These are phyloP conservation scores for Coniophora puteana DNA, from an alignment of 1,284 basidiomycete genomes.

Conservation along the genomic window DNA sequence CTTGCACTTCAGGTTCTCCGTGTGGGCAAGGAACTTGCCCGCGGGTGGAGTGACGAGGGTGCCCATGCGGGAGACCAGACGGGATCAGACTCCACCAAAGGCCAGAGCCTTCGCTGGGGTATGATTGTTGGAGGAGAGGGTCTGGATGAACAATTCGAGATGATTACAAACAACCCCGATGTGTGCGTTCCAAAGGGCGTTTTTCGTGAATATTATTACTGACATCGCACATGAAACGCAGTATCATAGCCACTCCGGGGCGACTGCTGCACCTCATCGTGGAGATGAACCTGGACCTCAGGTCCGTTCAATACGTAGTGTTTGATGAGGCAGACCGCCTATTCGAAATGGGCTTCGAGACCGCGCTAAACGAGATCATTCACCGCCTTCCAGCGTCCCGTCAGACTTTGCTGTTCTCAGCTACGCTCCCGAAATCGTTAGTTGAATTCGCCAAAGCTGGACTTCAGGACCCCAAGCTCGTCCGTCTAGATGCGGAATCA, in stretches of 20 bases:
- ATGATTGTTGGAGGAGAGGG: constrained; percentile 95
- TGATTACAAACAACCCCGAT: constrained; percentile 93
- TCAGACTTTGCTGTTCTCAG: constrained; percentile 94
- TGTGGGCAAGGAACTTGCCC: constrained; percentile 90
- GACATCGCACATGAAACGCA: constrained; percentile 29
- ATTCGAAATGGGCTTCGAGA: constrained; percentile 97
- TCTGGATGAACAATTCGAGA: constrained; percentile 94
- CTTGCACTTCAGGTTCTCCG: constrained; percentile 91
- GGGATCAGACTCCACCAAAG: constrained; percentile 49
- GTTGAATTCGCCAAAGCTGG: constrained; percentile 99
- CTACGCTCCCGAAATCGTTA: constrained; percentile 92
- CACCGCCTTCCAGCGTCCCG: constrained; percentile 82
- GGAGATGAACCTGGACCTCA: constrained; percentile 95
- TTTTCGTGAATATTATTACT: constrained; percentile 7
- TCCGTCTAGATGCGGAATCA: constrained; percentile 92
- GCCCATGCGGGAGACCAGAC: constrained; percentile 62
- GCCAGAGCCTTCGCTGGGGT: constrained; percentile 84
- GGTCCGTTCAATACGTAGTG: constrained; percentile 86
- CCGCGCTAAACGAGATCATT: constrained; percentile 89
- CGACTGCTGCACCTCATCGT: constrained; percentile 93
- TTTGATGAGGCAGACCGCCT: constrained; percentile 98
- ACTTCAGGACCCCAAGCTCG: constrained; percentile 89
- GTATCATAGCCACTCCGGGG: constrained; percentile 96
- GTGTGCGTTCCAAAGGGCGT: constrained; percentile 56
- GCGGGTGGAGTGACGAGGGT: constrained; percentile 67